A percentile compares a stretch with the other conserved stretches of the same genome.
These are phyloP conservation scores for Chiua sp. DNA, from an alignment of 1,284 basidiomycete species.

Conservation along the genomic window DNA sequence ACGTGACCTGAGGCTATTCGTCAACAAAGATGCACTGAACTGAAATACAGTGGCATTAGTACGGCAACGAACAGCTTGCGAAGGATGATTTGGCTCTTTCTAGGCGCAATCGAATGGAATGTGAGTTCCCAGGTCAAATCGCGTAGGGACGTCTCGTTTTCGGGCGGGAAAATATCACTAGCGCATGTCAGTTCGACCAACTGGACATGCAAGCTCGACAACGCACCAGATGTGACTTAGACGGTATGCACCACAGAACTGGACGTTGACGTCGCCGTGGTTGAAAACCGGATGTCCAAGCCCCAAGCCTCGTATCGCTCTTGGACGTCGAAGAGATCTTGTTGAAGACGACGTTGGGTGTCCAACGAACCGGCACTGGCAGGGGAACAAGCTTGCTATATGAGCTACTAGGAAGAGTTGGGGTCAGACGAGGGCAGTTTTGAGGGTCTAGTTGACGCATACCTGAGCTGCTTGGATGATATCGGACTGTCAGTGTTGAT, in stretches of 20 bases:
- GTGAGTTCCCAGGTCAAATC: conserved; percentile 71
- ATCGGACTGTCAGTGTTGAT: conserved; percentile 33
- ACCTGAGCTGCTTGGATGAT: conserved; percentile 40
- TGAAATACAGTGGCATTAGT: conserved; percentile 30
- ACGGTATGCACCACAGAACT: conserved; percentile 91
- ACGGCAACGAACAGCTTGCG: conserved; percentile 89
- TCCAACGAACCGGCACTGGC: conserved; percentile 55
- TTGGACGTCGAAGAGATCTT: conserved; percentile 77
- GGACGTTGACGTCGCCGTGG: conserved; percentile 77
- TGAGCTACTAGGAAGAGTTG: conserved; percentile 45
- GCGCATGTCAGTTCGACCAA: conserved; percentile 9
- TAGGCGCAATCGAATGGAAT: conserved; percentile 57
- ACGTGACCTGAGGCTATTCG: conserved; percentile 55
- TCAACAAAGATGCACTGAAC: neutral
- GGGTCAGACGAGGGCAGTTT: conserved; percentile 12
- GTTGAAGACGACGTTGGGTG: conserved; percentile 66
- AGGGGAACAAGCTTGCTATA: conserved; percentile 66
- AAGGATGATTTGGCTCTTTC: conserved; percentile 70
- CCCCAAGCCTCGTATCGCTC: conserved; percentile 80
- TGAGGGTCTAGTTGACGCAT: conserved; percentile 5
- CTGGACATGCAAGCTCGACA: neutral
- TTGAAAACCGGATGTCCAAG: conserved; percentile 75
- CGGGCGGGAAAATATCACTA: conserved; percentile 67
- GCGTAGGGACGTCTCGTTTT: conserved; percentile 56
- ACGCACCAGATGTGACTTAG: conserved; percentile 89